Evolutionary conservation across 169 alveolate species (phyloP).

Genomic region (Eimeria maxima): DNA sequence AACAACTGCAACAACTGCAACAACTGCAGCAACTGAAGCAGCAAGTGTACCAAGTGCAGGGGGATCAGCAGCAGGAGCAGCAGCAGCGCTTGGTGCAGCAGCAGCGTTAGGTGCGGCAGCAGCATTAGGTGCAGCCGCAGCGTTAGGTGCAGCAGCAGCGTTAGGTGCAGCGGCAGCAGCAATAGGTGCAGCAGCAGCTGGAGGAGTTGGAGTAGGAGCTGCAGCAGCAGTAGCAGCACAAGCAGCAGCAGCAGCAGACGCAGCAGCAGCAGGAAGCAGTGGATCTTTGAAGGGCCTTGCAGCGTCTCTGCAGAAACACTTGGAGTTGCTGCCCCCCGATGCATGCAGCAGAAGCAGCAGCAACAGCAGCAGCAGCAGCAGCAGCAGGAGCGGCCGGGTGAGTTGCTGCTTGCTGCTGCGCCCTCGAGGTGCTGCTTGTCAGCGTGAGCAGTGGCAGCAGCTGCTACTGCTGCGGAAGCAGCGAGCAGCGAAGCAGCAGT

Average conservation of each 20-base stretch:
- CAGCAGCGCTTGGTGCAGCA: background rate
- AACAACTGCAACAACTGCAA: no score
- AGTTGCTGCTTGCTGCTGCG: conserved; percentile 24
- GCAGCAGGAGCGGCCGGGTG: background rate
- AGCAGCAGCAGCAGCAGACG: background rate
- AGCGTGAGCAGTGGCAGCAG: conserved; percentile 2
- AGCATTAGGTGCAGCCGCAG: background rate
- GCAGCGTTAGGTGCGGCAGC: background rate
- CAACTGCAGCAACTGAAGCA: no score
- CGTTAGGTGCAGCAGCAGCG: background rate
- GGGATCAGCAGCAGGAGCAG: background rate
- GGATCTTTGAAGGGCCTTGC: background rate
- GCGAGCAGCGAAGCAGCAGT: background rate
- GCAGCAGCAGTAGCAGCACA: background rate
- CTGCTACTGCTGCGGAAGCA: conserved; percentile 53
- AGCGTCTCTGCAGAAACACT: background rate
- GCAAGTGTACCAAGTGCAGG: background rate
- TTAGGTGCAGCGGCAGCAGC: background rate
- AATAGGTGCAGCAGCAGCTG: conserved; percentile 31
- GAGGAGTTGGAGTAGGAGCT: background rate
- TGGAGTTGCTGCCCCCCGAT: background rate
- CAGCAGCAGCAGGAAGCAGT: conserved; percentile 15
- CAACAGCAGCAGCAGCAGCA: conserved; percentile 16
- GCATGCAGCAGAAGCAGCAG: conserved; percentile 23
- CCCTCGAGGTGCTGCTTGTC: background rate